Evolutionary conservation across 2,329 filamentous ascomycete species (phyloP).

Genomic region (Pseudocercospora fijiensis): DNA sequence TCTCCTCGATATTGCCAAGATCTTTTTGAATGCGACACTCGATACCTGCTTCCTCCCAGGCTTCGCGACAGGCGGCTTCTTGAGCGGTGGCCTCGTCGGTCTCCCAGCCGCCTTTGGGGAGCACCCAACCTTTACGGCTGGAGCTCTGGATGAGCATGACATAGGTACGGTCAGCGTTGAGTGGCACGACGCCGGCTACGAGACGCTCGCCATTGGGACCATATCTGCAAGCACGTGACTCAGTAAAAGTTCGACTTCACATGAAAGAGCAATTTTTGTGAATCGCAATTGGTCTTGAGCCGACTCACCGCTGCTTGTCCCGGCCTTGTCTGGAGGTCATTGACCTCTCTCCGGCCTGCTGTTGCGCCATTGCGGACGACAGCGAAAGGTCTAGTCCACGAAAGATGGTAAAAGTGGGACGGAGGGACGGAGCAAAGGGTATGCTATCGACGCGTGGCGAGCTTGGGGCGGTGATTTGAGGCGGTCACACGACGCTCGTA

Average conservation of each 20-base stretch:
- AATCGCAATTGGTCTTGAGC: neutral
- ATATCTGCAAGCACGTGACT: slow-evolving; percentile 63
- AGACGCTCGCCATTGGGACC: slow-evolving; percentile 88
- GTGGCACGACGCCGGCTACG: slow-evolving; percentile 88
- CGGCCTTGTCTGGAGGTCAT: slow-evolving; percentile 71
- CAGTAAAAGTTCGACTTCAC: slow-evolving; percentile 12
- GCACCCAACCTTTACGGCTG: slow-evolving; percentile 86
- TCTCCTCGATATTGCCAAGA: slow-evolving; percentile 82
- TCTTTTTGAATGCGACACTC: slow-evolving; percentile 80
- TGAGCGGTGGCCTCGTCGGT: slow-evolving; percentile 84
- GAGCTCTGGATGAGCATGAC: slow-evolving; percentile 94
- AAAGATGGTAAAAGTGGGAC: slow-evolving; percentile 26
- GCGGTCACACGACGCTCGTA: slow-evolving; percentile 19
- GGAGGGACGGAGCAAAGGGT: slow-evolving; percentile 12
- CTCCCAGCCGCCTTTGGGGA: slow-evolving; percentile 98
- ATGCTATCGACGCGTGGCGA: slow-evolving; percentile 2
- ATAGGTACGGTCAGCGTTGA: slow-evolving; percentile 80
- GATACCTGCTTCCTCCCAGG: slow-evolving; percentile 97
- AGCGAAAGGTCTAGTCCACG: slow-evolving; percentile 19
- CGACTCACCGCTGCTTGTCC: slow-evolving; percentile 65
- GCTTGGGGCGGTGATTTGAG: slow-evolving; percentile 10
- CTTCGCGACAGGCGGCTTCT: slow-evolving; percentile 81
- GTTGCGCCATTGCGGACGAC: slow-evolving; percentile 45
- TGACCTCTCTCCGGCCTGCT: slow-evolving; percentile 42
- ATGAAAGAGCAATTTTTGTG: neutral